Evolutionary conservation across 1,284 basidiomycete genomes (phyloP), one percentile per base, ranked within the genome.

Genomic region (Cutaneotrichosporon spelunceum): DNA sequence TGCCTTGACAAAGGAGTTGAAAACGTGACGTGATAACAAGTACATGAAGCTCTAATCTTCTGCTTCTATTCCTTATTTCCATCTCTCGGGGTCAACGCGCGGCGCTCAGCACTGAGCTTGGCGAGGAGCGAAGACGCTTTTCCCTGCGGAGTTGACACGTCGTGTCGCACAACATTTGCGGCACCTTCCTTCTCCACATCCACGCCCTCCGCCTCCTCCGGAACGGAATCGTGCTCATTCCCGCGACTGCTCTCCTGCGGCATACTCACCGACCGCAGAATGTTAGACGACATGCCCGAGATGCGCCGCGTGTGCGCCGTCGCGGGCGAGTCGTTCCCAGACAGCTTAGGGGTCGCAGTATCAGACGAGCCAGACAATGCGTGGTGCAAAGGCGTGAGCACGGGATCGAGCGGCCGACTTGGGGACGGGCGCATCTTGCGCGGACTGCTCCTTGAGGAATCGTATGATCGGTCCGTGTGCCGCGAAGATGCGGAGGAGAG

Each of bases 291-390:
- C 10, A 65, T 61, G 16, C 61, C 59, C 26, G 59, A 61, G 48
- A 66, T 62, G 14, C 65, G 59, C 14, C 65, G 53, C 49, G 59
- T 39, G 54, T 66, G 65, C 44, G 39, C 44, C 13, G 62, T 30
- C 6, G 65, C 65, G 1, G 65, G 61, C 23, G 61, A 59, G 27
- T 66, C 65, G 26, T 33, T 34, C 4, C 33, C 49, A 3, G 34
- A 14, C 9, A 19, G 47, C 4, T 34, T 34, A 13, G 16, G 24
- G 19, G 44, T 47, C 10, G 36, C 36, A 4, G 53, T 47, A 0
- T 39, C 36, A 0, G 53, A 26, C 5, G 48, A 53, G 21, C 57
- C 53, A n/a, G 60, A 59, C 49, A 44, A 45, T 5, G 64, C 52
- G 9, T 52, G 57, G 53, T 65, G 57, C 39, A 56, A 33, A 1